Evolutionary conservation across 106 monocot species (phyloP), one percentile per base, ranked within the genome.

Genomic region (Apostasia shenzhenica): DNA sequence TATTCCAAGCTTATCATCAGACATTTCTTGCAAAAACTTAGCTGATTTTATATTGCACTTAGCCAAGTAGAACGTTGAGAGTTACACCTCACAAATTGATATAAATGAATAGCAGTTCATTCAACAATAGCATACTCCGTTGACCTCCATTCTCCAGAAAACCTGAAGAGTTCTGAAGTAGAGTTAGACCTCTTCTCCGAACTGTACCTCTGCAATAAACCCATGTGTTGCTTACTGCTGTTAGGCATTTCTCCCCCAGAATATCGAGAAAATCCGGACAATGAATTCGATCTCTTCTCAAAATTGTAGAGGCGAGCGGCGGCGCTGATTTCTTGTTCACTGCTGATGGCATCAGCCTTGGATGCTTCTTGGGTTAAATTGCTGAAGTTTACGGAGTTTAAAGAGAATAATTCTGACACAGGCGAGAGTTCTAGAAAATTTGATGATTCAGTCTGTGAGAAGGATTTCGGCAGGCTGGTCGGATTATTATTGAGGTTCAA

Each of bases 121-220:
- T 62, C 62, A 10, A 62, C 62, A 3, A 10, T 43, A 11, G 62
- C 56, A 2, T 56, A 3, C 42, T 44, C 11, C 12, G 42, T 62
- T 12, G 45, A 12, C 43, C 44, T 45, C 62, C 62, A 62, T 13
- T 62, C 45, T 11, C 13, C 62, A 44, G 62, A 62, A 62, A 62
- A 62, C 7, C 62, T 62, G 38, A 62, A 11, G 44, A 62, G 45
- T 12, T 62, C 62, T 45, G 62, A 62, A 0, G 62, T 13, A 3
- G 62, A 45, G 44, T 62, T 62, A 6, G 44, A 62, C 62, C 62
- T 62, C 62, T 44, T 62, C 44, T 41, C 62, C 9, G 45, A 9
- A 12, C 62, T 13, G 5, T 12, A 62, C 13, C 44, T 26, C 2
- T 13, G 59, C 37, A 39, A 3, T 2, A 8, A 6, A 59, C 40